Percentiles rank a stretch among this genome's conserved stretches.
These are phyloP conservation scores for Wickerhamiella kurtzmanii DNA, from an alignment of 805 yeast genomes.

Conservation along the genomic window DNA sequence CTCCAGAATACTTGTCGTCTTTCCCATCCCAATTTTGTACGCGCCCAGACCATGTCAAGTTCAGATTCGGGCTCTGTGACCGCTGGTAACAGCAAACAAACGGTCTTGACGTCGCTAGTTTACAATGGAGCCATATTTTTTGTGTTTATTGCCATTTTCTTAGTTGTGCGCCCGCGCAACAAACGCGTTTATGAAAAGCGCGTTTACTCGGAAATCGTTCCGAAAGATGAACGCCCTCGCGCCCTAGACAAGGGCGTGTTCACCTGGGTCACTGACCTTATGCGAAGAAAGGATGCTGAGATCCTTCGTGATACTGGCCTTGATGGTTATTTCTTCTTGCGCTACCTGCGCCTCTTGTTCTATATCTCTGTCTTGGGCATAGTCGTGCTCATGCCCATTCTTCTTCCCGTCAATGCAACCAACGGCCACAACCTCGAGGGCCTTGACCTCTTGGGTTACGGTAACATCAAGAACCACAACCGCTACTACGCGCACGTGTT, in stretches of 20 bases:
- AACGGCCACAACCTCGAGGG: conserved; percentile 43
- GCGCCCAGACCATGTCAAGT: not conserved
- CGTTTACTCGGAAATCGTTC: conserved; percentile 45
- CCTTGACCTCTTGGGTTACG: conserved; percentile 60
- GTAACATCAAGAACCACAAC: conserved; percentile 47
- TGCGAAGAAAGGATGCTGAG: conserved; percentile 57
- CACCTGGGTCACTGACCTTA: conserved; percentile 54
- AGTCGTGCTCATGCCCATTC: conserved; percentile 43
- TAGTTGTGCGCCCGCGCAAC: conserved; percentile 51
- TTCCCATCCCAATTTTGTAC: not conserved
- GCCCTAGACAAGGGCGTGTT: conserved; percentile 58
- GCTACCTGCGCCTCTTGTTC: conserved; percentile 54
- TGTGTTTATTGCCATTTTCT: conserved; percentile 45
- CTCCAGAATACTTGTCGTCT: not conserved
- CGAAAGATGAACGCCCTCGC: conserved; percentile 37
- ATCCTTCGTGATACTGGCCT: conserved; percentile 77
- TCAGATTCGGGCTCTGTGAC: not conserved
- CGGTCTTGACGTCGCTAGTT: conserved; percentile 58
- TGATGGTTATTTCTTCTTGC: conserved; percentile 84
- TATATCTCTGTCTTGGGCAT: conserved; percentile 43
- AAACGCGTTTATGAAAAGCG: conserved; percentile 77
- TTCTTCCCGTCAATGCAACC: conserved; percentile 75
- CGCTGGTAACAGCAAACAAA: conserved; percentile 19
- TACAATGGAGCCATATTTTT: conserved; percentile 57
- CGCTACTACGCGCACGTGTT: conserved; percentile 82